Evolutionary conservation across 805 yeast species (phyloP).

Genomic region (Schwanniomyces yamadae): DNA sequence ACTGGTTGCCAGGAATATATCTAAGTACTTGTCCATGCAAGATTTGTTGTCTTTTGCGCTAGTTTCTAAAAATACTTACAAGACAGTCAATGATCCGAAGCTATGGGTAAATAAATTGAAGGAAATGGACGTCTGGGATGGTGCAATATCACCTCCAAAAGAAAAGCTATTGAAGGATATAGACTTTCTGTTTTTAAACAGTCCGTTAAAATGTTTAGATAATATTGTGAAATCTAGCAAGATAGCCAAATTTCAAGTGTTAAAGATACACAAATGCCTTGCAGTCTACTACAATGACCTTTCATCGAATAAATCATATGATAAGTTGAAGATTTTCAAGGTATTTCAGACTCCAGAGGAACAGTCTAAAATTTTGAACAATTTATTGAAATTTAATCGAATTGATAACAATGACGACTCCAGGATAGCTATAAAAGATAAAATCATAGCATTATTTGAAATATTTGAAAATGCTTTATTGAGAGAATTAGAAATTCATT

Average conservation of each 20-base stretch:
- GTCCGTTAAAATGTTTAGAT: constrained; percentile 38
- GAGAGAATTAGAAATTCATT: constrained; percentile 62
- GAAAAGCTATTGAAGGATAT: constrained; percentile 2
- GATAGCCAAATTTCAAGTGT: constrained; percentile 39
- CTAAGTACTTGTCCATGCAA: constrained; percentile 32
- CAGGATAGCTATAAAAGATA: constrained; percentile 31
- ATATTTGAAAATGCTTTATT: constrained; percentile 71
- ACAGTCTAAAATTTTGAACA: constrained; percentile 46
- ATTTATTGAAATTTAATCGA: constrained; percentile 38
- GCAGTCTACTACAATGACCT: constrained; percentile 48
- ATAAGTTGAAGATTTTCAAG: constrained; percentile 45
- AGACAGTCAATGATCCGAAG: constrained; percentile 37
- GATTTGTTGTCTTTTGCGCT: constrained; percentile 40
- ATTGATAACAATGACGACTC: constrained; percentile 31
- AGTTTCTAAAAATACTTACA: constrained; percentile 38
- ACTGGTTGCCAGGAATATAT: constrained; percentile 34
- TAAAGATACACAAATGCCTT: constrained; percentile 38
- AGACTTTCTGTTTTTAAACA: constrained; percentile 10
- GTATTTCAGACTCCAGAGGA: constrained; percentile 49
- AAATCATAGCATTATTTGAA: constrained; percentile 57
- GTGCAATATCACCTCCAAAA: constrained; percentile 8
- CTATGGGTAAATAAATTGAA: constrained; percentile 39
- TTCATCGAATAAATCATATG: constrained; percentile 37
- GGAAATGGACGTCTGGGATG: constrained; percentile 39
- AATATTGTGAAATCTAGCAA: constrained; percentile 21